Base-by-base conservation (phyloP, 2,329 filamentous ascomycete genomes). In the Beauveria australis region DNA sequence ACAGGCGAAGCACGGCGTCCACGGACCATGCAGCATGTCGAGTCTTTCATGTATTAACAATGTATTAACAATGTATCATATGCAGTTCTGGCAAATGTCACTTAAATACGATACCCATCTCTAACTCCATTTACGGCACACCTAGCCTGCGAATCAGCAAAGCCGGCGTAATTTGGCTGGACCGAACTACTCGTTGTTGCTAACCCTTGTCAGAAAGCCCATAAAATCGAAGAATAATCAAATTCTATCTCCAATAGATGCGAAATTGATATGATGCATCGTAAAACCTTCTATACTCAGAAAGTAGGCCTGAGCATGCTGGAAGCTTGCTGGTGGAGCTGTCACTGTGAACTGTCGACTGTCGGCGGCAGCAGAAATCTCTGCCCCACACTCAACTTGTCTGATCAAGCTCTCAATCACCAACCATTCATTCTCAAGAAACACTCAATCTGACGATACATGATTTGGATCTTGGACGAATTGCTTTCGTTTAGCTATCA, bases 61-160 rank as follows among this genome's bases (percentile, higher is more conserved):
- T 28, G 28, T 28, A 28, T 28, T 28, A 28, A 28, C 8, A 14
- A 33, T 61, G 59, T 61, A 53, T 56, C 26, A 46, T 56, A 61
- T 7, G 44, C 22, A 26, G 4, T 24, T 30, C 49, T 5, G 18
- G 22, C 33, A 19, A 6, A 51, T 30, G 19, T 22, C 55, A 58
- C 37, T 58, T 24, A 33, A 44, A 44, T 19, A 61, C 52, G 53
- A 61, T 61, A 61, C 59, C 59, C 59, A 43, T 56, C 30, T 1
- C 30, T n/a, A 9, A 59, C 3, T 5, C 1, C 22, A 28, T 49
- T n/a, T 16, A 26, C 26, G n/a, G 19, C 30, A 19, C 30, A 14
- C 30, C 30, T 33, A 14, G 28, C 28, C 30, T 12, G 30, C 30
- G 10, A 14, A 33, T 33, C 30, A 14, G 12, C 30, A 33, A 33